These are phyloP conservation scores for Venturia asperata DNA, from an alignment of 2,329 filamentous ascomycete genomes.

Conservation along the genomic window DNA sequence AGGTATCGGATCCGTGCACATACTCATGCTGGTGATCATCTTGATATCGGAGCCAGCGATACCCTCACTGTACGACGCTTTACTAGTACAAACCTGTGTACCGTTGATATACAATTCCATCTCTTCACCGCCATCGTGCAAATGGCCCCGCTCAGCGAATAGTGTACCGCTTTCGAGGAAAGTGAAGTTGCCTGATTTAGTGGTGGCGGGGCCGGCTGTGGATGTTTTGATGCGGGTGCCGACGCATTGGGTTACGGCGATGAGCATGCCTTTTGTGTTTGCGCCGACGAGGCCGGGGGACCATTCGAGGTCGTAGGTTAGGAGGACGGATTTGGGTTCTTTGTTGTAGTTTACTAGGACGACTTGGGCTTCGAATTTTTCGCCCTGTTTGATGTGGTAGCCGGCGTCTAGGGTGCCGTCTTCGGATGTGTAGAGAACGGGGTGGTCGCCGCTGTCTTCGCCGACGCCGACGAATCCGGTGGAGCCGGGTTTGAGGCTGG, in stretches of 20 bases:
- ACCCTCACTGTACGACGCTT: constrained; percentile 16
- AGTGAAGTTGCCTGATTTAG: constrained; percentile 15
- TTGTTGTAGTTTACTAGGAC: constrained; percentile 20
- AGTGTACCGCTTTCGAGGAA: constrained; percentile 12
- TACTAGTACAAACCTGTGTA: constrained; percentile 7
- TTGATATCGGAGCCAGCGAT: background rate
- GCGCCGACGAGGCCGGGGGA: constrained; percentile 10
- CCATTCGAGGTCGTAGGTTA: constrained; percentile 18
- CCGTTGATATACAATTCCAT: constrained; percentile 17
- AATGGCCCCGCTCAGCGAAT: constrained; percentile 10
- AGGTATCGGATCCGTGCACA: constrained; percentile 15
- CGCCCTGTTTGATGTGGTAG: constrained; percentile 15
- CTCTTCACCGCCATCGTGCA: constrained; percentile 18
- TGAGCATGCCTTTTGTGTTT: constrained; percentile 19
- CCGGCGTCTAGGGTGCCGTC: constrained; percentile 9
- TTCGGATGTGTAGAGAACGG: constrained; percentile 6
- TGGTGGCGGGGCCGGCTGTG: constrained; percentile 5
- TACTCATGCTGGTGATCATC: constrained; percentile 16
- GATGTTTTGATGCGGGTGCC: constrained; percentile 14
- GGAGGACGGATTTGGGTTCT: constrained; percentile 4
- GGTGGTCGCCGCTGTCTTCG: constrained; percentile 17
- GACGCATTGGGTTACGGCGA: constrained; percentile 5
- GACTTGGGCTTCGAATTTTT: constrained; percentile 9
- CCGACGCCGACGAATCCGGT: constrained; percentile 16
- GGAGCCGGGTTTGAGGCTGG: background rate